These are phyloP conservation scores for Tubosaeta brunneosetosa DNA, from an alignment of 768 basidiomycete genomes.

Conservation along the genomic window DNA sequence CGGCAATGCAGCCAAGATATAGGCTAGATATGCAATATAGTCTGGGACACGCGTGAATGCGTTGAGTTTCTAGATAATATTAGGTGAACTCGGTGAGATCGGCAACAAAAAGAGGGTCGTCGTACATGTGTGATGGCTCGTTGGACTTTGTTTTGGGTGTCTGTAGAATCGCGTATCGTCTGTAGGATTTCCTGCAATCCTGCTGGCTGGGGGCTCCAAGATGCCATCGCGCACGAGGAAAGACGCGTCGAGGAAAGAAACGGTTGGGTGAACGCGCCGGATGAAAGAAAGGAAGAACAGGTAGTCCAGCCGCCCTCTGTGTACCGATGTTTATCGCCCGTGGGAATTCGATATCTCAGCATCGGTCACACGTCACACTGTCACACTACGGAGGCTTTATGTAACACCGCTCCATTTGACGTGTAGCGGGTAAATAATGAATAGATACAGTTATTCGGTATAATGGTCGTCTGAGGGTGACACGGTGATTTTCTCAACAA, in stretches of 20 bases:
- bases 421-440: background rate
- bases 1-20: conserved; percentile 78
- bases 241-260: conserved; percentile 26
- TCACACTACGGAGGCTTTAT: conserved; percentile 2
- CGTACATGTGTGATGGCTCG: conserved; percentile 77
- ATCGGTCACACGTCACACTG: conserved; percentile 29
- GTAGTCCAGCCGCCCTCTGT: conserved; percentile 20
- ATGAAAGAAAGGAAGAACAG: conserved; percentile 23
- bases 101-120: conserved; percentile 15
- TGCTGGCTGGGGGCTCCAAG: conserved; percentile 79
- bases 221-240: conserved; percentile 46
- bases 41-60: conserved; percentile 84
- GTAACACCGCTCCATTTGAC: background rate
- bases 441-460: conserved; percentile 48
- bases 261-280: conserved; percentile 26
- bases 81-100: conserved; percentile 18
- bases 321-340: conserved; percentile 34
- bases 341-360: conserved; percentile 33
- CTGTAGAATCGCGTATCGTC: conserved; percentile 88
- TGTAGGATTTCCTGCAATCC: conserved; percentile 89
- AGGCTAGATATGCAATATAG: conserved; percentile 93
- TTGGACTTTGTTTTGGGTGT: conserved; percentile 69
- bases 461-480: conserved; percentile 58
- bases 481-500: conserved; percentile 66
- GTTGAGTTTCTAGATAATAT: conserved; percentile 68